Conservation (phyloP, 345 rosid genomes). For the Combretum micranthum region DNA sequence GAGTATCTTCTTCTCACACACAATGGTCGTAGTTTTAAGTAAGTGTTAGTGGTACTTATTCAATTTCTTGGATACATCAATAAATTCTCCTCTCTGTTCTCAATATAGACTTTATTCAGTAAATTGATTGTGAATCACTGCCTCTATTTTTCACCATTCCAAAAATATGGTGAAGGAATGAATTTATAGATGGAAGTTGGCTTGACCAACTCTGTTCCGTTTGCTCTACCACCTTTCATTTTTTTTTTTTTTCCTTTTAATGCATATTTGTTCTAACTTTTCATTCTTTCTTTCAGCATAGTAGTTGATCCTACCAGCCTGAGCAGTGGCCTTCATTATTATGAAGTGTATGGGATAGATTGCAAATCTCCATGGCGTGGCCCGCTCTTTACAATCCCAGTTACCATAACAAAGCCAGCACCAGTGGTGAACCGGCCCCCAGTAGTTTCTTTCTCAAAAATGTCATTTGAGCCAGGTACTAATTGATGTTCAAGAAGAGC, state of each 20-base stretch:
- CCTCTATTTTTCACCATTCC: background rate
- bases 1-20: conserved; percentile 84
- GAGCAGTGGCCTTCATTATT: conserved; percentile 75
- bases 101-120: no score
- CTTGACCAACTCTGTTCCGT: no score
- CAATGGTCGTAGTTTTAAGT: conserved; percentile 95
- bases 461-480: conserved; percentile 86
- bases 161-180: no score
- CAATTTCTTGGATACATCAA: background rate
- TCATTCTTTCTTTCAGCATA: conserved; percentile 49
- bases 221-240: background rate
- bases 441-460: conserved; percentile 50
- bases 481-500: background rate
- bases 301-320: conserved; percentile 90
- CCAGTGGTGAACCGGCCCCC: conserved; percentile 59
- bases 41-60: conserved; percentile 30
- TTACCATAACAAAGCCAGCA: conserved; percentile 78
- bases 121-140: background rate
- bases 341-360: conserved; percentile 88
- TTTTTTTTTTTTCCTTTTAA: background rate
- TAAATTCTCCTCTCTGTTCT: background rate
- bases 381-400: conserved; percentile 79
- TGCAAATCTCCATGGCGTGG: conserved; percentile 96
- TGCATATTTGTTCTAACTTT: conserved; percentile 1
- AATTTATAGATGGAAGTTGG: no score